Percentiles rank a stretch among this genome's conserved stretches.
Conservation (phyloP, 108 stramenopile species). For the Pseudonitzschia pungens region DNA sequence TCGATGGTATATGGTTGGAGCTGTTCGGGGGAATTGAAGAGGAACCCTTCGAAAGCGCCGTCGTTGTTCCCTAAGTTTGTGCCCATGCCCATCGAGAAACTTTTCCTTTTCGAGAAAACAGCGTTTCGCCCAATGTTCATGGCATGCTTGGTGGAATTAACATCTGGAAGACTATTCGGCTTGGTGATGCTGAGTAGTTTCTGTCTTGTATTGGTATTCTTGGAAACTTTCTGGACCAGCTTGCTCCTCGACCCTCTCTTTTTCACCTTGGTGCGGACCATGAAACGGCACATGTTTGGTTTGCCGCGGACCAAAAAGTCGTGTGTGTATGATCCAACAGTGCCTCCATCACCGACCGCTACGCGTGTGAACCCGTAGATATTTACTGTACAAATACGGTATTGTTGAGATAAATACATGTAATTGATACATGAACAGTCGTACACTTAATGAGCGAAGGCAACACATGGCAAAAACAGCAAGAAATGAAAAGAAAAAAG, state of each 20-base stretch:
- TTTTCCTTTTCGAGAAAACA: no score
- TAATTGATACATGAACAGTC: no score
- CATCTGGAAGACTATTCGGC: no score
- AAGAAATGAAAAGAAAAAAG: background rate
- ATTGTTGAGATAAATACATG: no score
- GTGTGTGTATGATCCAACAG: conserved; percentile 16
- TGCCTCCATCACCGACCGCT: background rate
- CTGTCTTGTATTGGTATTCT: background rate
- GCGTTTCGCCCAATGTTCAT: background rate
- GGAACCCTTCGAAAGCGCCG: no score
- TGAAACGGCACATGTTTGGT: conserved; percentile 20
- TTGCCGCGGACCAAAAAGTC: conserved; percentile 22
- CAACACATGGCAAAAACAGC: background rate
- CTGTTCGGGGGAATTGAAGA: no score
- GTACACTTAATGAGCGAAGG: no score
- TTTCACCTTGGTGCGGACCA: conserved; percentile 26
- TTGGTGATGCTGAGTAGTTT: no score
- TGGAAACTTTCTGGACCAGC: background rate
- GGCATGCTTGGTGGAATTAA: background rate
- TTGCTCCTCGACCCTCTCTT: background rate
- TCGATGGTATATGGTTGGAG: no score
- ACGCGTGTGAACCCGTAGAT: background rate
- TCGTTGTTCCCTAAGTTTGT: background rate
- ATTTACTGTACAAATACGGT: background rate
- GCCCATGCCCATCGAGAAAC: no score